Evolutionary conservation across 176 grass and related monocot genomes (phyloP).

Genomic region (Lolium rigidum): DNA sequence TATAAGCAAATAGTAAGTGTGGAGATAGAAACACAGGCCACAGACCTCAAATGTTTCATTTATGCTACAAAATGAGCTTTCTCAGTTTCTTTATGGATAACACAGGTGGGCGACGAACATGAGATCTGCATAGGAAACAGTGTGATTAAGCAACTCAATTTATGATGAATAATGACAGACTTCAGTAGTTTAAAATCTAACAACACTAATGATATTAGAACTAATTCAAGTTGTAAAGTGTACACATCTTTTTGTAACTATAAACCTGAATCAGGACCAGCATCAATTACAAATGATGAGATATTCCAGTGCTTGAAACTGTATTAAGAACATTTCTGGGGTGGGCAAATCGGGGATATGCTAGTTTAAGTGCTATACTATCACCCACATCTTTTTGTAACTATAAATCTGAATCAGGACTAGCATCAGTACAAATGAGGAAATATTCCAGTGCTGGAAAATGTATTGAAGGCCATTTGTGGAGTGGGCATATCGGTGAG

Average conservation of each 20-base stretch:
- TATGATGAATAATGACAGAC: background rate
- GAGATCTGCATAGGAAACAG: slow-evolving; percentile 9
- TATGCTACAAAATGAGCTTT: background rate
- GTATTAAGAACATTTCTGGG: slow-evolving; percentile 25
- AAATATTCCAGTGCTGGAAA: background rate
- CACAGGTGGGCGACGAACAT: background rate
- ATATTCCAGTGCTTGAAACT: background rate
- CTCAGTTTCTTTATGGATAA: background rate
- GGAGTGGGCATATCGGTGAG: background rate
- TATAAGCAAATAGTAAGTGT: background rate
- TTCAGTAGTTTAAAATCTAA: background rate
- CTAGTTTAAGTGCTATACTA: background rate
- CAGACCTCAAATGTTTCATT: background rate
- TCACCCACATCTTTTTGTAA: slow-evolving; percentile 14
- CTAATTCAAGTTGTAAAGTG: background rate
- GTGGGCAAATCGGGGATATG: background rate
- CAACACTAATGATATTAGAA: background rate
- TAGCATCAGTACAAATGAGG: background rate
- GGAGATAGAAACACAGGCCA: background rate
- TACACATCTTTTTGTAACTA: slow-evolving; percentile 1
- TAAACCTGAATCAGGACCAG: background rate
- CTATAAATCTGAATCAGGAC: background rate
- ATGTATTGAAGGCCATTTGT: slow-evolving; percentile 11
- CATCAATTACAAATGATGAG: background rate
- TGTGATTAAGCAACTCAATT: slow-evolving; percentile 25